Percentiles rank a stretch among this genome's conserved stretches.
Evolutionary conservation across 345 rosid genomes (phyloP).

Genomic region (Gossypium raimondii): DNA sequence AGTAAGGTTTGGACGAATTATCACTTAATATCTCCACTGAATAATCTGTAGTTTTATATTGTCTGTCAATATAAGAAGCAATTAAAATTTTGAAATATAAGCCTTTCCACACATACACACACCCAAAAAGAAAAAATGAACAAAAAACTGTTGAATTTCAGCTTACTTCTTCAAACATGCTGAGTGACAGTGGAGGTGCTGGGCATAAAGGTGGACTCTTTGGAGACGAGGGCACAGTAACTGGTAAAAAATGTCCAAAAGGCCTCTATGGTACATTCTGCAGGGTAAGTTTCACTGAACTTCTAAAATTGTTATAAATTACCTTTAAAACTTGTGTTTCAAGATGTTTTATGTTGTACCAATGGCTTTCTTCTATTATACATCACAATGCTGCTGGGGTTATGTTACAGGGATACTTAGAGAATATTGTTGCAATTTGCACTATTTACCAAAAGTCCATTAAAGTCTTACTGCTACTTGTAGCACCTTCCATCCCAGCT

Average conservation of each 20-base stretch:
- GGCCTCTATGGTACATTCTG: conserved; percentile 97
- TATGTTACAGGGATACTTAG: neutral
- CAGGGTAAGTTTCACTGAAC: conserved; percentile 39
- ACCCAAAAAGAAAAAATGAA: neutral
- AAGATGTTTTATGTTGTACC: neutral
- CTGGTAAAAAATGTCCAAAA: conserved; percentile 85
- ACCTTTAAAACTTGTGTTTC: neutral
- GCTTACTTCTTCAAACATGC: conserved; percentile 24
- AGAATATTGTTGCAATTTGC: neutral
- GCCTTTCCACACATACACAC: neutral
- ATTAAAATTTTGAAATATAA: neutral
- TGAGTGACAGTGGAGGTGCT: conserved; percentile 80
- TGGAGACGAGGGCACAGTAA: conserved; percentile 82
- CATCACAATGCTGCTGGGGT: neutral
- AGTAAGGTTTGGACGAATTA: neutral
- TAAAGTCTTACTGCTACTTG: neutral
- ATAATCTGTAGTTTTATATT: neutral
- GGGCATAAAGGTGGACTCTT: conserved; percentile 72
- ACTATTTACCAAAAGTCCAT: neutral
- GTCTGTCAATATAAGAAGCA: neutral
- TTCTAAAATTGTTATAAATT: conserved; percentile 4
- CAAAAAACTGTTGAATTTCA: conserved; percentile 5
- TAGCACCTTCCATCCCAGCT: neutral
- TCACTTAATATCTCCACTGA: neutral
- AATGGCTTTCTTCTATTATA: neutral